Base-by-base conservation (phyloP, 805 yeast species). In the Sugiyamaella smithiae region DNA sequence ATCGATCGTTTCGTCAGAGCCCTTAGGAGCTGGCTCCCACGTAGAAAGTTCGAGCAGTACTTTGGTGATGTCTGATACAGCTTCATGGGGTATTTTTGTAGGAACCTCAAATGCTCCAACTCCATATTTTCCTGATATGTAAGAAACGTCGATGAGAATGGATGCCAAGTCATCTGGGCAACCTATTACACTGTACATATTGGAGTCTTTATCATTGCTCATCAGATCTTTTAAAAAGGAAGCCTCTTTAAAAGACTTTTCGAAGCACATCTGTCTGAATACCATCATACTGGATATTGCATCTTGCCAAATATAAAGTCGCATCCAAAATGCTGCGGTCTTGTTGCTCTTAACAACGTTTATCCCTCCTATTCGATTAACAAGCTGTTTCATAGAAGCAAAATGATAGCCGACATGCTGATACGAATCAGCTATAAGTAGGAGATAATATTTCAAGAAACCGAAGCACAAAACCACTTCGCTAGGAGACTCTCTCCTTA, bases 391-490 rank as follows among this genome's bases (percentile, higher is more conserved):
- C 23, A 38, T 9, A 20, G 14, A 20, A 12, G 28, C 29, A 26
- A 26, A 26, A 26, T 26, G 29, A 26, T 26, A 17, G 26, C 42
- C 24, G 17, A 38, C 42, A 16, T 20, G 16, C 17, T 38, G 42
- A 16, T 17, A 24, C 28, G 19, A n/a, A 24, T 38, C 26, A 17
- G 24, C 23, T 12, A 38, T n/a, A 6, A 38, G 42, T 8, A 38
- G 23, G 11, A 38, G 23, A 38, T 38, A 38, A 24, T 38, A 38
- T 20, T 20, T 38, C 12, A 38, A 12, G 24, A 38, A 38, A 7
- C 28, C 17, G 17, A 38, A 38, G 12, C 42, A 38, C 42, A 38
- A 12, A 5, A 38, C 19, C 16, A 38, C 42, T 24, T 38, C 42
- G 11, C 7, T n/a, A 12, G 19, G 17, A 16, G 42, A 8, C 11